phyloP scores from a whole-genome alignment of 305 asterid species.

The Andrographis paniculata region DNA sequence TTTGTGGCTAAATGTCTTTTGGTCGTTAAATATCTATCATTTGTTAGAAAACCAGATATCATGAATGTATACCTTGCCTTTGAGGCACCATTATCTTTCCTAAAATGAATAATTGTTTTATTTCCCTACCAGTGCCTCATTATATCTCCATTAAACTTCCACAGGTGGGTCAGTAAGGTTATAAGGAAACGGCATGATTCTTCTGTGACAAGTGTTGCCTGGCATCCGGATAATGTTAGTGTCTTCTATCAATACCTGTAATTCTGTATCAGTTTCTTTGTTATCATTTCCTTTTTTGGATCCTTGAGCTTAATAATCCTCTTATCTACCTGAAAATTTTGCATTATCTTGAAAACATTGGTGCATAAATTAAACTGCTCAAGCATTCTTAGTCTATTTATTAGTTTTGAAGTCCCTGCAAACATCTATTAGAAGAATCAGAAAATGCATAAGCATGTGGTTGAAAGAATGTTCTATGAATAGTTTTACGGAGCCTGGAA shows the following conservation, averaged over 20 bases:
- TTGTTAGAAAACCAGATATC: not conserved
- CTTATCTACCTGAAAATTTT: too few relatives aligned
- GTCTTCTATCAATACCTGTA: slow-evolving; percentile 14
- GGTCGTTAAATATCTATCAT: not conserved
- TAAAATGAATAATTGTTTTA: not conserved
- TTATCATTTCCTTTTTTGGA: not conserved
- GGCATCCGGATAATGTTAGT: slow-evolving; percentile 98
- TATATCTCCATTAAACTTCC: slow-evolving; percentile 18
- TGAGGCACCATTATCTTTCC: slow-evolving; percentile 12
- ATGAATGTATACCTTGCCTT: slow-evolving; percentile 1
- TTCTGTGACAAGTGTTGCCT: slow-evolving; percentile 90
- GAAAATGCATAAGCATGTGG: too few relatives aligned
- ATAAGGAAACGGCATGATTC: slow-evolving; percentile 96
- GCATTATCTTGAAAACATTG: too few relatives aligned
- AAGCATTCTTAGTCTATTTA: too few relatives aligned
- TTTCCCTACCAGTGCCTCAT: slow-evolving; percentile 11
- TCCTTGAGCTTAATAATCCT: too few relatives aligned
- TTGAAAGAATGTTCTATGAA: too few relatives aligned
- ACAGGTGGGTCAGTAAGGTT: slow-evolving; percentile 99
- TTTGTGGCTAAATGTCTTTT: not conserved
- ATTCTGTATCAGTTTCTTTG: slow-evolving; percentile 6
- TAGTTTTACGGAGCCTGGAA: too few relatives aligned
- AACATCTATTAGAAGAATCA: too few relatives aligned
- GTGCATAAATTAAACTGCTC: too few relatives aligned
- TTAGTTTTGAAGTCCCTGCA: too few relatives aligned